A percentile compares a stretch with the other conserved stretches of the same genome.
Evolutionary conservation across 1,139 yeast genomes (phyloP).

Genomic region (Debaryomyces psychrophilus): DNA sequence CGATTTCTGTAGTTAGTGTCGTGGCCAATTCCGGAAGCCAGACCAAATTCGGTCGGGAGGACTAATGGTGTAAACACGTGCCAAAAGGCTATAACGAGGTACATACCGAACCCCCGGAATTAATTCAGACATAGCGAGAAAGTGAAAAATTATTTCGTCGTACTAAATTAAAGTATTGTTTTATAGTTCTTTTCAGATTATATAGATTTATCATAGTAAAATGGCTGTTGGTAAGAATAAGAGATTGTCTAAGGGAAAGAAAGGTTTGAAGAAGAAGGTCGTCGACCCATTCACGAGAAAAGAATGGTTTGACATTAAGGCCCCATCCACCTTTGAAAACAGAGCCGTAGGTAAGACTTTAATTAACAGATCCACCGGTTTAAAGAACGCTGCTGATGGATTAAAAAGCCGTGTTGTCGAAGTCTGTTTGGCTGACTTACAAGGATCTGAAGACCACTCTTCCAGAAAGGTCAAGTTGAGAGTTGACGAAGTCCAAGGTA

Average conservation of each 20-base stretch:
- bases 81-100: neutral
- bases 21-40: constrained; percentile 1
- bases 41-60: neutral
- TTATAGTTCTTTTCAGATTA: constrained; percentile 4
- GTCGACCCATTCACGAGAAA: constrained; percentile 57
- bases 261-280: constrained; percentile 56
- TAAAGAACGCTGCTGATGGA: constrained; percentile 56
- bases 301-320: constrained; percentile 57
- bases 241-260: constrained; percentile 58
- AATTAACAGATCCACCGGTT: constrained; percentile 55
- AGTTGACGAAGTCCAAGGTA: constrained; percentile 58
- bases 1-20: neutral
- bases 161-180: neutral
- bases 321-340: constrained; percentile 55
- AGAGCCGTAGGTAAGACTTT: constrained; percentile 56
- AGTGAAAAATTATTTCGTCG: constrained; percentile 10
- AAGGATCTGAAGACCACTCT: constrained; percentile 56
- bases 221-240: constrained; percentile 60
- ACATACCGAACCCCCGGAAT: neutral
- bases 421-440: constrained; percentile 53
- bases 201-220: constrained; percentile 14
- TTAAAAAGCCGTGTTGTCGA: constrained; percentile 56
- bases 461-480: constrained; percentile 56
- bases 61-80: neutral
- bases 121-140: neutral